Evolutionary conservation across 345 rosid genomes (phyloP).

Genomic region (Gossypium thurberi): DNA sequence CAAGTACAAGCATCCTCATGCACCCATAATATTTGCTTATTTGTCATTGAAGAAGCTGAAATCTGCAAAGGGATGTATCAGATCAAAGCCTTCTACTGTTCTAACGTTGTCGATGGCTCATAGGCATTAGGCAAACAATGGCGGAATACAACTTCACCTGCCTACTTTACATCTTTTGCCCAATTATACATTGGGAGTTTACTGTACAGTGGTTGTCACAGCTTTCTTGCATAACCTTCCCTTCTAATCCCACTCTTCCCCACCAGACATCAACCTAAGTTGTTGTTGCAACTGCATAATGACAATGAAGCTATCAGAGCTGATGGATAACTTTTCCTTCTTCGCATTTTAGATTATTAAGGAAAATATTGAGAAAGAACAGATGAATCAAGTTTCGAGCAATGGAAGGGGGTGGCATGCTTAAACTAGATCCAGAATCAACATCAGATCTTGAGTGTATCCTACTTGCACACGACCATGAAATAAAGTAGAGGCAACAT

Average conservation of each 20-base stretch:
- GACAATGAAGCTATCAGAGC: conserved; percentile 1
- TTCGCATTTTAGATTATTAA: background rate
- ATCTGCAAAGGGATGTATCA: conserved; percentile 7
- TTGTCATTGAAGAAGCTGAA: conserved; percentile 13
- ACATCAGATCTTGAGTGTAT: background rate
- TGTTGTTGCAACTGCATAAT: conserved; percentile 60
- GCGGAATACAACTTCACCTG: conserved; percentile 9
- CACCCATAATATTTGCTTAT: conserved; percentile 13
- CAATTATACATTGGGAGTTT: conserved; percentile 19
- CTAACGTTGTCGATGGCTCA: conserved; percentile 1
- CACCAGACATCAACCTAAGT: conserved; percentile 41
- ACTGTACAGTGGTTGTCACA: conserved; percentile 13
- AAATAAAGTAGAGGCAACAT: background rate
- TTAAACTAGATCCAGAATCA: background rate
- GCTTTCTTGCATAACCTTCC: conserved; percentile 33
- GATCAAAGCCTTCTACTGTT: background rate
- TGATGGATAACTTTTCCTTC: background rate
- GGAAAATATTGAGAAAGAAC: background rate
- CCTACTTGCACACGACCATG: background rate
- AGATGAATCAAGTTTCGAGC: background rate
- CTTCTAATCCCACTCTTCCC: conserved; percentile 41
- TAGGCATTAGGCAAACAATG: conserved; percentile 15
- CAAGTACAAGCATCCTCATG: background rate
- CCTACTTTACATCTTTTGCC: conserved; percentile 27
- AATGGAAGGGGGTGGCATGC: no score